Conservation (phyloP, 495 filamentous ascomycete genomes). For the Daldinia caldariorum region DNA sequence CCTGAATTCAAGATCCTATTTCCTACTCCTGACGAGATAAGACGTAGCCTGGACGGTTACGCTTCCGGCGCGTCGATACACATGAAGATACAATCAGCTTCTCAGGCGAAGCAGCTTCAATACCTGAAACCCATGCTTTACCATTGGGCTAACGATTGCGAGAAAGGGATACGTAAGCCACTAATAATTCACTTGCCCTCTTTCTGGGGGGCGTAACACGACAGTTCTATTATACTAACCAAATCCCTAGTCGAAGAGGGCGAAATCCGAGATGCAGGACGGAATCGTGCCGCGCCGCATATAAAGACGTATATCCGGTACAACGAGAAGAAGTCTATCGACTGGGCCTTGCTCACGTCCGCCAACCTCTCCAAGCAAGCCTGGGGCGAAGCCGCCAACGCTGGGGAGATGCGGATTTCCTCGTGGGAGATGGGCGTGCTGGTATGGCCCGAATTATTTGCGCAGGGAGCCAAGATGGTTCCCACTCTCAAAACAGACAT, state of each 20-base stretch:
- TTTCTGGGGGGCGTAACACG: too few species aligned
- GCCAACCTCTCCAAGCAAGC: conserved; percentile 91
- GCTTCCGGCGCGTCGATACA: conserved; percentile 82
- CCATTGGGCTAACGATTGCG: conserved; percentile 71
- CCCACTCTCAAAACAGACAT: conserved; percentile 71
- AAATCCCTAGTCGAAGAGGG: conserved; percentile 18
- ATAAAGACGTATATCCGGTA: conserved; percentile 92
- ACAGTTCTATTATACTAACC: not conserved
- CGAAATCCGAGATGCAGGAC: conserved; percentile 56
- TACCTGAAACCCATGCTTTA: conserved; percentile 76
- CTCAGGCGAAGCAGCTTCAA: conserved; percentile 77
- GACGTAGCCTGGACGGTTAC: conserved; percentile 83
- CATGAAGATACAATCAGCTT: conserved; percentile 72
- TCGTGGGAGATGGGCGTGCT: conserved; percentile 90
- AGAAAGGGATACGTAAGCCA: conserved; percentile 50
- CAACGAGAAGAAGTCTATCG: conserved; percentile 64
- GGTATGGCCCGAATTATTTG: conserved; percentile 80
- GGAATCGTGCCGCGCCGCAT: conserved; percentile 86
- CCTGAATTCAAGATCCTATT: conserved; percentile 72
- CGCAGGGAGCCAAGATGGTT: conserved; percentile 66
- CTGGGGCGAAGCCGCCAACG: conserved; percentile 73
- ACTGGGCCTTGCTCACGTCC: conserved; percentile 88
- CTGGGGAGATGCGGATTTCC: conserved; percentile 71
- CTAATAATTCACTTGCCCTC: not conserved
- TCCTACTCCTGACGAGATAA: conserved; percentile 81